These are phyloP conservation scores for Acanthochlamys bracteata DNA, from an alignment of 106 monocot genomes.

Conservation along the genomic window DNA sequence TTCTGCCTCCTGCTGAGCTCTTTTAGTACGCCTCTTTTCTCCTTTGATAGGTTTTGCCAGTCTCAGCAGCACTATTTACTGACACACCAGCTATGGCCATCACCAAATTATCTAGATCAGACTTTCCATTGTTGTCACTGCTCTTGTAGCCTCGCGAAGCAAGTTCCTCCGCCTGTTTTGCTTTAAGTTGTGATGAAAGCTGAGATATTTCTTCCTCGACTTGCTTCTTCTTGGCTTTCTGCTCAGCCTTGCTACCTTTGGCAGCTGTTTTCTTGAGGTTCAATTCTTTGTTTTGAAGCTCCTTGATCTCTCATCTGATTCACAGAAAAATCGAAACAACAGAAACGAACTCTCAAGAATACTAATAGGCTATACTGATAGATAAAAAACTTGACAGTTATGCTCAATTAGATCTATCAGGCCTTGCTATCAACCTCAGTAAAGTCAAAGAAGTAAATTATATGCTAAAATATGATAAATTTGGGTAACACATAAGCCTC, in stretches of 20 bases:
- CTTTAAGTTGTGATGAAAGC: slow-evolving; percentile 35
- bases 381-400: no score
- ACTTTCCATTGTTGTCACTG: slow-evolving; percentile 22
- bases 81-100: slow-evolving; percentile 64
- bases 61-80: slow-evolving; percentile 13
- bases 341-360: no score
- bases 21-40: slow-evolving; percentile 36
- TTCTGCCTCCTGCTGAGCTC: slow-evolving; percentile 62
- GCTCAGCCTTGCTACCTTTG: slow-evolving; percentile 79
- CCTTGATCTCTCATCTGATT: slow-evolving; percentile 37
- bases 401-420: no score
- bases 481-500: no score
- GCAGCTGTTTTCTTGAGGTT: slow-evolving; percentile 59
- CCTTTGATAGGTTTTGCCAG: slow-evolving; percentile 45
- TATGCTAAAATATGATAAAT: no score
- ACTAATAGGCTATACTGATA: background rate
- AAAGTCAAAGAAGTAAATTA: no score
- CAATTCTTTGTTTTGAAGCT: slow-evolving; percentile 55
- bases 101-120: slow-evolving; percentile 36
- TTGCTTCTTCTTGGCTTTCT: slow-evolving; percentile 79
- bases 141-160: slow-evolving; percentile 37
- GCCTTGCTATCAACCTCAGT: no score
- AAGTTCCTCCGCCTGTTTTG: slow-evolving; percentile 47
- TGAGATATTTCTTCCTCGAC: slow-evolving; percentile 57
- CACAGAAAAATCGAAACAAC: background rate